Percentiles rank a stretch among this genome's conserved stretches.
phyloP scores from a whole-genome alignment of 345 rosid genomes.

The Populus alba region DNA sequence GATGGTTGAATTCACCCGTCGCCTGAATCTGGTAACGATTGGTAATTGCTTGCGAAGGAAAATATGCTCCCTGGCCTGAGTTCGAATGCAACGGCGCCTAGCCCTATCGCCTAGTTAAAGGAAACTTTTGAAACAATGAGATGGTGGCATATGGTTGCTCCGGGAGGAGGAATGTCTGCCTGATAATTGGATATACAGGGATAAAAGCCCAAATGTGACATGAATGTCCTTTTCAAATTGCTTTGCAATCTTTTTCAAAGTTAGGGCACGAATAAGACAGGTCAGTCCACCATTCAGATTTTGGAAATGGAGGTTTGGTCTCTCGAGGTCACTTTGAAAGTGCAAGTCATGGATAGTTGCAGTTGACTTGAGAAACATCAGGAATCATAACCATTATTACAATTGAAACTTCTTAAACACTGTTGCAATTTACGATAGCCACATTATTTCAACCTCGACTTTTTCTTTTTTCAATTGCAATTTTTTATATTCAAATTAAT shows the following conservation, averaged over 20 bases:
- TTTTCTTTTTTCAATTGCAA: too few relatives aligned
- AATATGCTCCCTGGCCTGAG: not conserved
- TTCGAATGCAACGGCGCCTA: not conserved
- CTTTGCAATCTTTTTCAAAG: slow-evolving; percentile 2
- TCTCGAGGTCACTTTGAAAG: not conserved
- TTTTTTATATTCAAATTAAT: too few relatives aligned
- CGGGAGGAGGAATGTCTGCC: not conserved
- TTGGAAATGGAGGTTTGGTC: not conserved
- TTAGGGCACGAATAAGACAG: slow-evolving; percentile 25
- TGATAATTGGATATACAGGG: not conserved
- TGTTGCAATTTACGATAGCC: too few relatives aligned
- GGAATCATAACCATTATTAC: not conserved
- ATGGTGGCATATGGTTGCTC: not conserved
- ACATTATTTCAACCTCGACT: too few relatives aligned
- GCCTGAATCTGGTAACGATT: not conserved
- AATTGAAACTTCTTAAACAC: too few relatives aligned
- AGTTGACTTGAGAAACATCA: not conserved
- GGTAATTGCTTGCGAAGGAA: not conserved
- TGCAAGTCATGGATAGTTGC: not conserved
- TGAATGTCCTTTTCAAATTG: not conserved
- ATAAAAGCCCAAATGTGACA: not conserved
- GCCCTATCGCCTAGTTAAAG: not conserved
- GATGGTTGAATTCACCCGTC: not conserved
- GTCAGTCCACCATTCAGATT: slow-evolving; percentile 1
- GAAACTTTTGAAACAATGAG: not conserved